These are phyloP conservation scores for Pythium plurisporium DNA, from an alignment of 352 stramenopile species.

Conservation along the genomic window DNA sequence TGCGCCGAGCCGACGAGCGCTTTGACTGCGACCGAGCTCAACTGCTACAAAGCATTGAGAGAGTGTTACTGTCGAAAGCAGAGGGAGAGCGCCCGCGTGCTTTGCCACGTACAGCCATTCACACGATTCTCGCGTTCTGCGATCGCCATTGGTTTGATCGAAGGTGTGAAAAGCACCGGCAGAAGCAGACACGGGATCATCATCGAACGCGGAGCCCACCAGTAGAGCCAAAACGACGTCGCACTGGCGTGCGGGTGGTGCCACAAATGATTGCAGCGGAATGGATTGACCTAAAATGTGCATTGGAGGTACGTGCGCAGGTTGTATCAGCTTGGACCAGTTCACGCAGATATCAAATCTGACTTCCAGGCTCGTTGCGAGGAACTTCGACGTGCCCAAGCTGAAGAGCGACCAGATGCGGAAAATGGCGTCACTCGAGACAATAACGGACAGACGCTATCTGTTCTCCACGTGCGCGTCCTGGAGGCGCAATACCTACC, in stretches of 20 bases:
- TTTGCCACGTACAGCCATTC: slow-evolving; percentile 29
- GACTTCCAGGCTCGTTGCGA: slow-evolving; percentile 8
- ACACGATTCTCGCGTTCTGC: slow-evolving; percentile 49
- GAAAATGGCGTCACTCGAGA: slow-evolving; percentile 8
- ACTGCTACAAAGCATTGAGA: slow-evolving; percentile 28
- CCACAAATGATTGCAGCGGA: slow-evolving; percentile 26
- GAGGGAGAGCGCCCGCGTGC: slow-evolving; percentile 22
- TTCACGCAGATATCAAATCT: too few relatives aligned
- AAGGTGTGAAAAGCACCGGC: slow-evolving; percentile 1
- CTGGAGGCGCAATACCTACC: slow-evolving; percentile 46
- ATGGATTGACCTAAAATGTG: slow-evolving; percentile 24
- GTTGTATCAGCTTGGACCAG: too few relatives aligned
- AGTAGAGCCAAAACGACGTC: slow-evolving; percentile 22
- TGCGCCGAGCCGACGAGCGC: slow-evolving; percentile 30
- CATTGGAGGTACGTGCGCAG: slow-evolving; percentile 44
- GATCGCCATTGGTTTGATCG: slow-evolving; percentile 53
- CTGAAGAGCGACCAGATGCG: slow-evolving; percentile 2
- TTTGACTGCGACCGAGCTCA: slow-evolving; percentile 31
- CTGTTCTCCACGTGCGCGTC: slow-evolving; percentile 35
- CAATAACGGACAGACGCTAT: slow-evolving; percentile 14
- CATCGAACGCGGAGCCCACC: not conserved
- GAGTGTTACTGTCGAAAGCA: slow-evolving; percentile 28
- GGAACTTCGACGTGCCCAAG: slow-evolving; percentile 16
- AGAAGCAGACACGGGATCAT: not conserved
- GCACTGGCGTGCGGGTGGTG: slow-evolving; percentile 30